Evolutionary conservation across 208 protist species (phyloP), one percentile per base, ranked within the genome.

Genomic region (Novymonas esmeraldas): DNA sequence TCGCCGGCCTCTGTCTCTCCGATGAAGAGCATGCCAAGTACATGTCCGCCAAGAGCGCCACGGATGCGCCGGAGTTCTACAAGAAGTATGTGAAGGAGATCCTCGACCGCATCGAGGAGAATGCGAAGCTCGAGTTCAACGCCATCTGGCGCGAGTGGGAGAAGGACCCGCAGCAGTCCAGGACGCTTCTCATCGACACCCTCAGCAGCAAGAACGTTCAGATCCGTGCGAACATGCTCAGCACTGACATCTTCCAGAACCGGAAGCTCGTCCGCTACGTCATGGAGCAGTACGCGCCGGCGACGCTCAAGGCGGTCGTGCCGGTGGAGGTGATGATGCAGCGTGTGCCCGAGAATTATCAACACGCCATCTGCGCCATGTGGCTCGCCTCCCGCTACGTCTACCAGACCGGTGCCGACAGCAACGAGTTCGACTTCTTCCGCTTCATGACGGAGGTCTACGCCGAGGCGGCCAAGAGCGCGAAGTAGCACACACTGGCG

Each of bases 381-480:
- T 98, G 87, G 81, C 79, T 98, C 14, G 92, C 93, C 58, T 89
- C 84, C 29, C 67, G 87, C 69, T 98, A 98, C 81, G 95, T 98
- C 49, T 98, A 98, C 85, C 72, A 70, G 26, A 85, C 64, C 44
- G 94, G 94, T 44, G 64, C 95, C 20, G 67, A 83, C 64, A 84
- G 78, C 63, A 90, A 86, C 64, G 94, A 98, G 73, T 96, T 97
- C 66, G 82, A 92, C 79, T 95, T 97, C 79, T 94, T 96, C 78
- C 75, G 80, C 16, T 97, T 92, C 76, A 91, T 97, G 88, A 92
- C 83, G 34, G 70, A 80, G 29, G 59, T 88, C 44, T 80, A 63
- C 65, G 56, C 78, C 24, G 36, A 71, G 41, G 78, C 67, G 28
- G 69, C 66, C 6, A 70, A 65, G 38, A 64, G 49, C 22, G 39